Percentiles rank a stretch among this genome's conserved stretches.
phyloP scores from a whole-genome alignment of 305 asterid genomes.

The Fraxinus baroniana region DNA sequence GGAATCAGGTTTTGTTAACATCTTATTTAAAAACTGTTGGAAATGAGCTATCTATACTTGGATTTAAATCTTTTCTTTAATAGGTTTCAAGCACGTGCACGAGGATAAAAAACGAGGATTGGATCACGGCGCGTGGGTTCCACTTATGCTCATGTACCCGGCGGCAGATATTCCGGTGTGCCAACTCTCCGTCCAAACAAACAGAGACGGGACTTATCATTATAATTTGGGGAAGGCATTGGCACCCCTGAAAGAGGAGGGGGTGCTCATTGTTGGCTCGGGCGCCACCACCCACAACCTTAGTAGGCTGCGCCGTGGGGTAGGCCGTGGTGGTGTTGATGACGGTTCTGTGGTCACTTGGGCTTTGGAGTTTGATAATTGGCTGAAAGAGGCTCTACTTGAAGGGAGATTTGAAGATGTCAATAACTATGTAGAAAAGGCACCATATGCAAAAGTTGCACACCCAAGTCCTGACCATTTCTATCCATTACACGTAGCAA shows the following conservation, averaged over 20 bases:
- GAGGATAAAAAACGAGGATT: conserved; percentile 65
- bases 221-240: conserved; percentile 65
- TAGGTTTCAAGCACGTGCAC: conserved; percentile 52
- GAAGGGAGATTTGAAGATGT: conserved; percentile 72
- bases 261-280: conserved; percentile 67
- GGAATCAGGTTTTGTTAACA: conserved; percentile 34
- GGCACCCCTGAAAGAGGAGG: conserved; percentile 60
- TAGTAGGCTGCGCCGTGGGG: conserved; percentile 30
- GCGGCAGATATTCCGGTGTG: conserved; percentile 77
- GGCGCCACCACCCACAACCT: conserved; percentile 79
- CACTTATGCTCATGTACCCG: conserved; percentile 85
- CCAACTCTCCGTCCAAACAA: conserved; percentile 77
- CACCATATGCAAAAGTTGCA: conserved; percentile 62
- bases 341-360: conserved; percentile 41
- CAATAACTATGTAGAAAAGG: conserved; percentile 53
- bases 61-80: not conserved
- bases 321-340: conserved; percentile 19
- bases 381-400: conserved; percentile 60
- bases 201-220: conserved; percentile 60
- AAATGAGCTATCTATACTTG: not conserved
- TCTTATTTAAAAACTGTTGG: not conserved
- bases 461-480: conserved; percentile 78
- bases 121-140: conserved; percentile 95
- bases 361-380: conserved; percentile 63
- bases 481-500: conserved; percentile 75